Evolutionary conservation across 1,284 basidiomycete genomes (phyloP), one percentile per base, ranked within the genome.

Genomic region (Cryptococcus sp.): DNA sequence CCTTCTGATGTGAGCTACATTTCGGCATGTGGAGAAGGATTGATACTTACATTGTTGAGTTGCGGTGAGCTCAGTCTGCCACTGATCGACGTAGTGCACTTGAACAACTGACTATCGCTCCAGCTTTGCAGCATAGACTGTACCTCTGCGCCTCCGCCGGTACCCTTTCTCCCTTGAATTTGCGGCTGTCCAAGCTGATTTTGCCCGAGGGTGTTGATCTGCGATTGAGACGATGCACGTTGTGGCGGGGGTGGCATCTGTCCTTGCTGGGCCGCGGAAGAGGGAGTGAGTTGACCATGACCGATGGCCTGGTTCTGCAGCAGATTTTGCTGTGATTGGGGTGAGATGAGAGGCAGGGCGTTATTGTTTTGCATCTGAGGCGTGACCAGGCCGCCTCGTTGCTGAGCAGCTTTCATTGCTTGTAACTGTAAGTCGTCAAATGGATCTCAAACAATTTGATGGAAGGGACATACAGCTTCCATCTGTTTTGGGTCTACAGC

Each of bases 401-500:
- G 42, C 37, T 62, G 60, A 14, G 58, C 51, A 31, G 56, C 55
- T 43, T 59, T 59, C 57, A 62, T 62, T 30, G 53, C 52, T 36
- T 61, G 60, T 41, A 61, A 34, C 60, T 62, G 50, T 1, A 10
- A 15, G 23, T 8, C 33, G 30, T 61, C 52, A 58, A 51, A 52
- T 4, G 15, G 4, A 33, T 4, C 15, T 10, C 41, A 6, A 4
- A 37, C 30, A 50, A 14, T n/a, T 7, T n/a, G 6, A 37, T 6
- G 23, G 13, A 15, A 13, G 5, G 7, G n/a, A 53, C 58, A 46
- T 36, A 59, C 60, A 10, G 58, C 58, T 33, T 59, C 55, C 36
- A 62, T 53, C 34, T 62, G 58, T 56, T 58, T 59, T 13, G 45
- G 57, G 47, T 61, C 59, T n/a, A 61, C 42, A 14, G 13, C 10